Conservation (phyloP, 2,329 filamentous ascomycete genomes). For the Tolypocladium tropicale region DNA sequence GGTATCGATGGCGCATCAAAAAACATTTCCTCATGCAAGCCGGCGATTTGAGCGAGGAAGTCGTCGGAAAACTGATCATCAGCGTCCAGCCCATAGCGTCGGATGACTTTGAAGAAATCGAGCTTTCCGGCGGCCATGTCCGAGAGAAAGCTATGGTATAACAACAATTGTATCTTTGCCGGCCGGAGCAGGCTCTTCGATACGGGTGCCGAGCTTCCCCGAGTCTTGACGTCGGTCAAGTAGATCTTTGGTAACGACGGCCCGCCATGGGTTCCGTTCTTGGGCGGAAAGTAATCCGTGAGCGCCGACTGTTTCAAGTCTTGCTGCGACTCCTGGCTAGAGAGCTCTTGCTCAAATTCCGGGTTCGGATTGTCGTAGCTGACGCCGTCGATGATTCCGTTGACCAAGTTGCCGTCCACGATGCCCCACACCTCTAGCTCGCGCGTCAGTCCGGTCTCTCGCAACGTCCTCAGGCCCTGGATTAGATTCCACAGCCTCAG, state of each 20-base stretch:
- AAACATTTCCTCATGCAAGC: conserved; percentile 56
- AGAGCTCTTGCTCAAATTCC: conserved; percentile 52
- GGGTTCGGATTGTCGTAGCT: conserved; percentile 67
- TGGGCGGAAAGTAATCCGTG: conserved; percentile 27
- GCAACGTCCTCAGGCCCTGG: conserved; percentile 66
- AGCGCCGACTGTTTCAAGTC: conserved; percentile 26
- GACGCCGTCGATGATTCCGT: conserved; percentile 82
- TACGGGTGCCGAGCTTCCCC: conserved; percentile 53
- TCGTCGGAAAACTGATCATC: conserved; percentile 61
- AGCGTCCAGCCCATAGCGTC: conserved; percentile 59
- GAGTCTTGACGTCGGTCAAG: conserved; percentile 82
- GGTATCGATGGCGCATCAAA: conserved; percentile 35
- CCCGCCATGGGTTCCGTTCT: conserved; percentile 4
- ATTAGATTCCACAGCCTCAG: conserved; percentile 85
- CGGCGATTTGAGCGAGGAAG: conserved; percentile 67
- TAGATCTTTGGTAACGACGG: conserved; percentile 39
- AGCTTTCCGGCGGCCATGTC: conserved; percentile 62
- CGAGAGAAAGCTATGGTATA: conserved; percentile 80
- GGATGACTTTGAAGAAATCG: conserved; percentile 57
- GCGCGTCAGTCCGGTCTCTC: conserved; percentile 60
- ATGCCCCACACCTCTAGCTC: conserved; percentile 81
- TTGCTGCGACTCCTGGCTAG: conserved; percentile 18
- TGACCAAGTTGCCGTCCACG: conserved; percentile 72
- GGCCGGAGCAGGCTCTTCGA: conserved; percentile 60
- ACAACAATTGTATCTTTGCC: conserved; percentile 75